Conservation (phyloP, 306 rosid genomes). For the Trifolium dubium region DNA sequence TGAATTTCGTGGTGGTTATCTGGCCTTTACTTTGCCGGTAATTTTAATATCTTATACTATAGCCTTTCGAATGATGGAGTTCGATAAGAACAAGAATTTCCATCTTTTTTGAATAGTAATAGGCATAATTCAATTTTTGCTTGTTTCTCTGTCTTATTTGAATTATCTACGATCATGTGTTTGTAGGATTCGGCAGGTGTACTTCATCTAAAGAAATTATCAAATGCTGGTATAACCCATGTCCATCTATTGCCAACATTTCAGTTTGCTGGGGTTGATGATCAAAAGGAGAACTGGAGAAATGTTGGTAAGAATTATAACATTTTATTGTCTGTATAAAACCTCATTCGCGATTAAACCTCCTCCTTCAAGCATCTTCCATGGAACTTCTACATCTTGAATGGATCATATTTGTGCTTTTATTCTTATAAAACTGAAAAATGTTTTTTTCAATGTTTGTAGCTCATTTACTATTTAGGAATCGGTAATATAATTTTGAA, state of each 20-base stretch:
- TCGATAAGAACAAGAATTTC: conserved; percentile 24
- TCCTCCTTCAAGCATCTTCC: no score
- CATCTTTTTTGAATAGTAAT: background rate
- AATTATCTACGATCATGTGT: conserved; percentile 43
- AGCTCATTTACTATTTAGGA: no score
- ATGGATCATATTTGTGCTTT: no score
- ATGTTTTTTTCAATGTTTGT: no score
- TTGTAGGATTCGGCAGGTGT: conserved; percentile 83
- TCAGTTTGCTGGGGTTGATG: conserved; percentile 92
- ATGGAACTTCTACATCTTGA: no score
- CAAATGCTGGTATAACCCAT: conserved; percentile 85
- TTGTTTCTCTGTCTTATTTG: conserved; percentile 29
- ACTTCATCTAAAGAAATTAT: conserved; percentile 79
- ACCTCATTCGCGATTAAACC: no score
- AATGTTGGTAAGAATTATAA: conserved; percentile 61
- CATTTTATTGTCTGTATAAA: conserved; percentile 25
- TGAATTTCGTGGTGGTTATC: conserved; percentile 85
- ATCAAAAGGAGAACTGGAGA: conserved; percentile 83
- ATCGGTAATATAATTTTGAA: no score
- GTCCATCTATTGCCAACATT: conserved; percentile 87
- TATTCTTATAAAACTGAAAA: no score
- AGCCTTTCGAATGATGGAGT: conserved; percentile 23
- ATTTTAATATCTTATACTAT: conserved; percentile 31
- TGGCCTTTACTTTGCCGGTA: conserved; percentile 86
- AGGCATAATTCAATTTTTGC: conserved; percentile 17